A percentile compares a stretch with the other conserved stretches of the same genome.
These are phyloP conservation scores for Penicillium sp. DNA, from an alignment of 2,329 filamentous ascomycete species.

Conservation along the genomic window DNA sequence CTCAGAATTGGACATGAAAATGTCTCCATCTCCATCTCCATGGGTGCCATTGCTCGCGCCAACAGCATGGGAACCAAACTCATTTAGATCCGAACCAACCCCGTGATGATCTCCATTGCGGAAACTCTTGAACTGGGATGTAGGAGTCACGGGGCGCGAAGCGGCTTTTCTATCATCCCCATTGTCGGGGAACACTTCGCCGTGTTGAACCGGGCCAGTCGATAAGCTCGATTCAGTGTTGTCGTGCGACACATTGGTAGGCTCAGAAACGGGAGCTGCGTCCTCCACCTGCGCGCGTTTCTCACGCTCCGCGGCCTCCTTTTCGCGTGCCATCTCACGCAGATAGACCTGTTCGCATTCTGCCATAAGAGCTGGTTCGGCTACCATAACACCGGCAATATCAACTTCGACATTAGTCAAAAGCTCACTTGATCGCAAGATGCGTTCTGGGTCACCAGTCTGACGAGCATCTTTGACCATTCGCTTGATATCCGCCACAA, in stretches of 20 bases:
- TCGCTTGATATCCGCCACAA: constrained; percentile 79
- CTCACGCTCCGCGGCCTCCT: constrained; percentile 56
- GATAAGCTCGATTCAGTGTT: constrained; percentile 51
- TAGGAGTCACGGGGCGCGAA: constrained; percentile 54
- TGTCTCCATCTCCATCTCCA: constrained; percentile 52
- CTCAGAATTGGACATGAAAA: constrained; percentile 59
- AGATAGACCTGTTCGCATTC: constrained; percentile 82
- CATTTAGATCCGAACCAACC: constrained; percentile 40
- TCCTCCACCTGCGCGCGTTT: constrained; percentile 4
- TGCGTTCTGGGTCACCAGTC: constrained; percentile 76
- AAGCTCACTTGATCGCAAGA: constrained; percentile 86
- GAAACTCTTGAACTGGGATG: constrained; percentile 47
- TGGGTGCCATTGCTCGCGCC: constrained; percentile 58
- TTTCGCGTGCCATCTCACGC: constrained; percentile 67
- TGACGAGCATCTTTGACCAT: constrained; percentile 81
- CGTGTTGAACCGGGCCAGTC: constrained; percentile 57
- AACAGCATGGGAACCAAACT: constrained; percentile 28
- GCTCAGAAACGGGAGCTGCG: constrained; percentile 41
- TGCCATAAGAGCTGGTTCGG: constrained; percentile 58
- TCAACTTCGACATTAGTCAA: constrained; percentile 92
- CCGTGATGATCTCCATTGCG: constrained; percentile 55
- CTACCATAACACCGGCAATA: constrained; percentile 69
- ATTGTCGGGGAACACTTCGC: constrained; percentile 56
- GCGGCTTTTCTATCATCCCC: constrained; percentile 40
- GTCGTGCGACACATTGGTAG: constrained; percentile 51